Base-by-base conservation (phyloP, 2,329 filamentous ascomycete genomes). In the Daldinia eschscholtzii region DNA sequence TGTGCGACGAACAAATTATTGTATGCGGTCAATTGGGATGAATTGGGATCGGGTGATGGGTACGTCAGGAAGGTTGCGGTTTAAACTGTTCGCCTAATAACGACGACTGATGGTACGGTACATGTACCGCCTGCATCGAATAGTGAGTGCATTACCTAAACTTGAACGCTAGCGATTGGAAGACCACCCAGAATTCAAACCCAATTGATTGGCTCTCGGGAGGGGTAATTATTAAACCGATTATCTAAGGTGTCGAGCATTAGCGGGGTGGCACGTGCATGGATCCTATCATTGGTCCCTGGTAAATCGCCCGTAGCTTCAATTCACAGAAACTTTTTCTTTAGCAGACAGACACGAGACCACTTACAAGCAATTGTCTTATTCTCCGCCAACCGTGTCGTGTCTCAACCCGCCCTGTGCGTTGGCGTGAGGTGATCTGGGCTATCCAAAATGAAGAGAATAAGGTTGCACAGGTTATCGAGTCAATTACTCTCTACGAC, bases 391-490 rank as follows among this genome's bases (percentile, higher is more conserved):
- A 62, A 64, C 66, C 68, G 61, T 61, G 68, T 67, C 70, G 72
- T 70, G 74, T 73, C 72, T 72, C 75, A 70, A 63, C 64, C 61
- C 64, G 20, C 50, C 55, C 64, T 57, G 61, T 46, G 55, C 68
- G 67, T 52, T 74, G 76, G 75, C 72, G 72, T 72, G 73, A 74
- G 70, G 70, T 64, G 62, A 69, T 67, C 68, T 64, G 61, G 65
- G 61, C 61, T 63, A 61, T 48, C 42, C 26, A 73, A 76, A 75
- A 89, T 90, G 87, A 89, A 88, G 84, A 86, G 87, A 81, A 82
- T 90, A 85, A 83, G 86, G 75, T 77, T 89, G 76, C 84, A 86
- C 74, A 83, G 85, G 83, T 87, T 87, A 83, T 85, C 87, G 77
- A 83, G 84, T 78, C 88, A 88, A 83, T 82, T 87, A 82, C 85